phyloP scores from a whole-genome alignment of 225 moss, liverwort and hornwort species.

The Asterella californica region DNA sequence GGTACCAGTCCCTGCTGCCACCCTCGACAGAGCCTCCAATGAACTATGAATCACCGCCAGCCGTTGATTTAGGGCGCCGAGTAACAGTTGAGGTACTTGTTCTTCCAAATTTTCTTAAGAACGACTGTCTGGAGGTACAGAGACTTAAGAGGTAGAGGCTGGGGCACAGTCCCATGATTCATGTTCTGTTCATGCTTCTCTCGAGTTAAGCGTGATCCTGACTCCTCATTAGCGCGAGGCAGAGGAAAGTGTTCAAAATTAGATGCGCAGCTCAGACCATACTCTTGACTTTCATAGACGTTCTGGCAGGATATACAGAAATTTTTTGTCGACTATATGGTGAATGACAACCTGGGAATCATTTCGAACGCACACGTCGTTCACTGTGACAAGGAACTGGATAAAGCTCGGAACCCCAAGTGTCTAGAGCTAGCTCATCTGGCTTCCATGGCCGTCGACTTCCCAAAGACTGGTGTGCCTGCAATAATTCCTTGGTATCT shows the following conservation, averaged over 20 bases:
- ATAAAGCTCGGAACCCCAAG: conserved; percentile 52
- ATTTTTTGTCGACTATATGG: conserved; percentile 71
- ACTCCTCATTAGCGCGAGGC: too few relatives aligned
- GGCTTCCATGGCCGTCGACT: conserved; percentile 67
- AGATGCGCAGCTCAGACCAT: background rate
- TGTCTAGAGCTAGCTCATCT: conserved; percentile 69
- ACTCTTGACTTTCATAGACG: background rate
- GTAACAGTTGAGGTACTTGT: conserved; percentile 52
- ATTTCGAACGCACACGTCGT: conserved; percentile 91
- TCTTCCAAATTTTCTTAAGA: background rate
- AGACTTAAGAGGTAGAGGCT: too few relatives aligned
- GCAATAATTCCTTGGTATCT: conserved; percentile 49
- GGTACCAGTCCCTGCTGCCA: conserved; percentile 64
- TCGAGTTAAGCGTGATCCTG: too few relatives aligned
- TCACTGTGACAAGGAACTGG: conserved; percentile 52
- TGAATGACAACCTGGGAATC: conserved; percentile 60
- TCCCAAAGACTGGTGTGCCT: conserved; percentile 76
- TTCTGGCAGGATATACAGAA: conserved; percentile 62
- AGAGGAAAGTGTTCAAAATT: background rate
- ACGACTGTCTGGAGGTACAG: too few relatives aligned
- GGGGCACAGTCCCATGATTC: too few relatives aligned
- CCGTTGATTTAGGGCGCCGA: conserved; percentile 44
- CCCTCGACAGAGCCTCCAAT: conserved; percentile 51
- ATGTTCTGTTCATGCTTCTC: too few relatives aligned
- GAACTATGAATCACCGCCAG: conserved; percentile 54